These are phyloP conservation scores for Heritiera littoralis DNA, from an alignment of 345 rosid genomes.

Conservation along the genomic window DNA sequence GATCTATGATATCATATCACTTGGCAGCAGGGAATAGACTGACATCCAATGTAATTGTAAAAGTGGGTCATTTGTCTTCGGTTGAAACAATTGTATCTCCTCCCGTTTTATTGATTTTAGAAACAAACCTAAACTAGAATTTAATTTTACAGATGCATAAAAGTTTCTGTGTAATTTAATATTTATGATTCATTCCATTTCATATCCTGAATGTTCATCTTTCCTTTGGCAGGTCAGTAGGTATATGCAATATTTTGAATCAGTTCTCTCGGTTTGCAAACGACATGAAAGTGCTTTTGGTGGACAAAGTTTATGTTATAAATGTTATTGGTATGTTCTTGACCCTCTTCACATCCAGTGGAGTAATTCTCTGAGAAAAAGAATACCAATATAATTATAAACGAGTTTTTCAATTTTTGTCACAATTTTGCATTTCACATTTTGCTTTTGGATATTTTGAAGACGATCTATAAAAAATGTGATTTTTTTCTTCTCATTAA, in stretches of 20 bases:
- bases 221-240: conserved; percentile 41
- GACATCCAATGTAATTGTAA: neutral
- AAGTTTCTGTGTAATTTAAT: neutral
- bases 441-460: neutral
- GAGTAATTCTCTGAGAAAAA: neutral
- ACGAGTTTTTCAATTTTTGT: neutral
- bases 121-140: neutral
- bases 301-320: conserved; percentile 68
- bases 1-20: neutral
- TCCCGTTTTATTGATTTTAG: neutral
- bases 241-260: conserved; percentile 34
- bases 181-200: neutral
- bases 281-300: conserved; percentile 77
- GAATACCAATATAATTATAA: neutral
- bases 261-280: conserved; percentile 52
- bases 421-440: neutral
- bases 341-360: neutral
- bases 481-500: neutral
- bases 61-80: neutral
- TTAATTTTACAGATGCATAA: neutral
- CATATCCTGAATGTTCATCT: neutral
- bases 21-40: neutral
- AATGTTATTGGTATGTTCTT: conserved; percentile 71
- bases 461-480: neutral
- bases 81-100: neutral